phyloP scores from a whole-genome alignment of 192 early-diverging fungal species.

The Helicostylum pulchrum region DNA sequence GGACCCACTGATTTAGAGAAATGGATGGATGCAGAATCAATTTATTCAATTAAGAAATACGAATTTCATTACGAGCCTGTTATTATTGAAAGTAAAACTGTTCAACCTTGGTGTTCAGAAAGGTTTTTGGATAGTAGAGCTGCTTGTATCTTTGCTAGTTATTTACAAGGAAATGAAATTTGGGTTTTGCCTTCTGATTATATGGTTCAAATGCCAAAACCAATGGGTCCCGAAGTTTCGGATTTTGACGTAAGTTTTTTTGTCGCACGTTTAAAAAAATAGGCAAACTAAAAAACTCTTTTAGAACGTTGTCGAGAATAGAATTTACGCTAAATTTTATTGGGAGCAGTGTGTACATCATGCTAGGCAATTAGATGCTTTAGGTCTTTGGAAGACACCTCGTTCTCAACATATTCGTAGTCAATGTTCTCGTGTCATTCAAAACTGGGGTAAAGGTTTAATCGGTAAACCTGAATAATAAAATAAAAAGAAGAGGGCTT shows the following conservation, averaged over 20 bases:
- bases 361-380: slow-evolving; percentile 48
- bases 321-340: slow-evolving; percentile 56
- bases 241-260: slow-evolving; percentile 42
- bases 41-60: slow-evolving; percentile 50
- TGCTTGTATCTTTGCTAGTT: slow-evolving; percentile 49
- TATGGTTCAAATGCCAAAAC: slow-evolving; percentile 33
- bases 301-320: slow-evolving; percentile 52
- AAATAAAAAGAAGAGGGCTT: too few species aligned
- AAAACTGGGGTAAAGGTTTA: slow-evolving; percentile 37
- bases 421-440: slow-evolving; percentile 37
- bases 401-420: slow-evolving; percentile 38
- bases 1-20: slow-evolving; percentile 46
- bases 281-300: slow-evolving; percentile 3
- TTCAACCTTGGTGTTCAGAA: slow-evolving; percentile 54
- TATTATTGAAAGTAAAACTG: slow-evolving; percentile 46
- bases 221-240: slow-evolving; percentile 24
- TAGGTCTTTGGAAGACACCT: slow-evolving; percentile 52
- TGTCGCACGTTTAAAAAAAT: neutral
- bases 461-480: slow-evolving; percentile 34
- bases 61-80: slow-evolving; percentile 59
- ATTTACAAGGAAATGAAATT: slow-evolving; percentile 50
- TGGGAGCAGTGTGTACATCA: slow-evolving; percentile 56
- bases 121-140: slow-evolving; percentile 55
- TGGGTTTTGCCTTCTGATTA: slow-evolving; percentile 55
- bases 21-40: slow-evolving; percentile 38